These are phyloP conservation scores for Cladosporium oxysporum DNA, from an alignment of 2,329 filamentous ascomycete species.

Conservation along the genomic window DNA sequence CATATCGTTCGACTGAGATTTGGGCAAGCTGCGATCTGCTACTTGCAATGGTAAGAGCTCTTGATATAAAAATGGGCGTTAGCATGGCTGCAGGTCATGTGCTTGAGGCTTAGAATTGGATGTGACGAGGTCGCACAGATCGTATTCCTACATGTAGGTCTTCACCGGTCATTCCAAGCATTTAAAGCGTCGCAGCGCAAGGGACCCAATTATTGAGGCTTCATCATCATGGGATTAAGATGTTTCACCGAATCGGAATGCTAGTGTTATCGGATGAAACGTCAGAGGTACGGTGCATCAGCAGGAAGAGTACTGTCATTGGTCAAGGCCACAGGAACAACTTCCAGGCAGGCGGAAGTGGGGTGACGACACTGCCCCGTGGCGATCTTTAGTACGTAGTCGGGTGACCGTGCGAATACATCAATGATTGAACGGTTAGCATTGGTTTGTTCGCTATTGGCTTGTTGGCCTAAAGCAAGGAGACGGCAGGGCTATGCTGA, in stretches of 20 bases:
- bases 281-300: neutral
- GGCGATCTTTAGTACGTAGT: neutral
- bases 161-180: neutral
- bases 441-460: neutral
- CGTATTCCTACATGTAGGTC: neutral
- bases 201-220: neutral
- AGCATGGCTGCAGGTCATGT: neutral
- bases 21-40: neutral
- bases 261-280: neutral
- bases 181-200: neutral
- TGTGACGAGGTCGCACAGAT: neutral
- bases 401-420: neutral
- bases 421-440: neutral
- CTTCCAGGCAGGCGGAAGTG: neutral
- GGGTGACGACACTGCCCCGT: neutral
- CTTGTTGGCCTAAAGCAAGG: neutral
- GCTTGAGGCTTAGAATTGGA: neutral
- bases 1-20: neutral
- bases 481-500: conserved; percentile 8
- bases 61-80: neutral
- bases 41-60: neutral
- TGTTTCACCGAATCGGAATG: neutral
- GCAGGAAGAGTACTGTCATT: neutral
- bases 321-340: neutral
- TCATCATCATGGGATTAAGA: neutral